These are phyloP conservation scores for Puccinellia tenuiflora DNA, from an alignment of 176 grass and related monocot species.

Conservation along the genomic window DNA sequence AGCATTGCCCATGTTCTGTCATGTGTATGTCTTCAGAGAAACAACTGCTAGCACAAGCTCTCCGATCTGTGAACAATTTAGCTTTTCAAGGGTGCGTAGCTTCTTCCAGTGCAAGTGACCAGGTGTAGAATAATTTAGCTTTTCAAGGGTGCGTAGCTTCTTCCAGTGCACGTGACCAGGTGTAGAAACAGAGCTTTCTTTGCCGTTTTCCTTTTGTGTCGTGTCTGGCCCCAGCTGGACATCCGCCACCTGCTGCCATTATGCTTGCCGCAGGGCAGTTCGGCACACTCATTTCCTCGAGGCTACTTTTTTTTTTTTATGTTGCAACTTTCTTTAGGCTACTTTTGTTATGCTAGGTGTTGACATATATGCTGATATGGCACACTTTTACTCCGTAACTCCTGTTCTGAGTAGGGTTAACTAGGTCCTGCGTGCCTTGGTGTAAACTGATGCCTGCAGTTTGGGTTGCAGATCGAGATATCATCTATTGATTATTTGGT, in stretches of 20 bases:
- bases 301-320: background rate
- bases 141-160: background rate
- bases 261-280: conserved; percentile 24
- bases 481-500: conserved; percentile 7
- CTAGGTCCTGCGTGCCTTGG: conserved; percentile 11
- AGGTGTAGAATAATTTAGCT: conserved; percentile 5
- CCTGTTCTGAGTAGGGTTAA: background rate
- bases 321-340: background rate
- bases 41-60: background rate
- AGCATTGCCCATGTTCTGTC: conserved; percentile 25
- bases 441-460: background rate
- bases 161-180: background rate
- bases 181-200: background rate
- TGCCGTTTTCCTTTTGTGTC: background rate
- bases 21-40: conserved; percentile 13
- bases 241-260: conserved; percentile 36
- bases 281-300: conserved; percentile 13
- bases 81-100: conserved; percentile 1
- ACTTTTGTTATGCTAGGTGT: conserved; percentile 36
- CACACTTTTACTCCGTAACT: background rate
- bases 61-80: conserved; percentile 9
- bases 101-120: background rate
- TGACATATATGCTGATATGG: conserved; percentile 29
- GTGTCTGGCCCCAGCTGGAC: conserved; percentile 33
- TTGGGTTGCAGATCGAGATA: background rate